phyloP scores from a whole-genome alignment of 805 yeast species.

The Starmerella apicola region DNA sequence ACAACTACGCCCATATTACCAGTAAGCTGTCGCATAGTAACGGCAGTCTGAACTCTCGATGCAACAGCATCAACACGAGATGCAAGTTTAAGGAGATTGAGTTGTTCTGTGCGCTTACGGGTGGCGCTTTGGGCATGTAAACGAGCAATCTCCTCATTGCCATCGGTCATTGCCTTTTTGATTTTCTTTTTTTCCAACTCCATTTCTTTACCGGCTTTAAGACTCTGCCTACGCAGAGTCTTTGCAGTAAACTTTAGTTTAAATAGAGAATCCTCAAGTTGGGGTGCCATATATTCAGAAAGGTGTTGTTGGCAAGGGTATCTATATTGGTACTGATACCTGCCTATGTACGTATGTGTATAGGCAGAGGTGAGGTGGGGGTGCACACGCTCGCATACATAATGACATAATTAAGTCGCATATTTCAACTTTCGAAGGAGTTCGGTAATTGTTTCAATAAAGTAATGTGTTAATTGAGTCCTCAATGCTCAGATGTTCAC shows the following conservation, averaged over 20 bases:
- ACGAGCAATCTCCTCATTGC: constrained; percentile 83
- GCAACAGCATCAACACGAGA: constrained; percentile 94
- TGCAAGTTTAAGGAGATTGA: constrained; percentile 67
- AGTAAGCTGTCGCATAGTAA: constrained; percentile 90
- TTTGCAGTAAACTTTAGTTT: constrained; percentile 69
- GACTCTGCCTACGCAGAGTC: constrained; percentile 79
- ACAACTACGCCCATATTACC: constrained; percentile 90
- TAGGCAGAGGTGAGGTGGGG: too few species aligned
- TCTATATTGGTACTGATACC: too few species aligned
- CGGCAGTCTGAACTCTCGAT: constrained; percentile 91
- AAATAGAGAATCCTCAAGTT: constrained; percentile 24
- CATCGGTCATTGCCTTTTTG: constrained; percentile 75
- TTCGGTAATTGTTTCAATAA: too few species aligned
- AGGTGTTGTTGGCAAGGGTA: too few species aligned
- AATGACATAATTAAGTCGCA: too few species aligned
- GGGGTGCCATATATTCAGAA: constrained; percentile 19
- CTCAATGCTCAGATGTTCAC: too few species aligned
- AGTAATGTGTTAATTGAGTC: too few species aligned
- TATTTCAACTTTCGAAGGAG: too few species aligned
- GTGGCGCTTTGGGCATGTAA: constrained; percentile 94
- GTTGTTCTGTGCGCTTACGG: constrained; percentile 74
- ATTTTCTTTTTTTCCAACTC: constrained; percentile 74
- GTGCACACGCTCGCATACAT: too few species aligned
- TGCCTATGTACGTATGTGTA: too few species aligned
- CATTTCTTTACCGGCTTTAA: constrained; percentile 83